These are phyloP conservation scores for Bretziella fagacearum DNA, from an alignment of 2,329 filamentous ascomycete genomes.

Conservation along the genomic window DNA sequence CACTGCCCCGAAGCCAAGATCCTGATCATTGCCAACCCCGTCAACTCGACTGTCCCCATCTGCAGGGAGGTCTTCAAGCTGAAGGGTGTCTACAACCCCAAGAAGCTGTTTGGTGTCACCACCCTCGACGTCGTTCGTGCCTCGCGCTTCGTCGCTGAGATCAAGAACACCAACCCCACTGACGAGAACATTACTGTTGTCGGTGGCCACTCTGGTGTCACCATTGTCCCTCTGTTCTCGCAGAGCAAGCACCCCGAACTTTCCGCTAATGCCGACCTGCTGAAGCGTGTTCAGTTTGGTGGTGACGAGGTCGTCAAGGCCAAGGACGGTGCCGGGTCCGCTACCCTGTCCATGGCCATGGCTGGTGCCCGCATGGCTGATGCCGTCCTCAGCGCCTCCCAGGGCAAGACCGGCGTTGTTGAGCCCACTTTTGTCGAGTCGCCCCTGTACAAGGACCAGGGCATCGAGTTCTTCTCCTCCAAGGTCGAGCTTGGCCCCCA, in stretches of 20 bases:
- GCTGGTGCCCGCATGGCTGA: slow-evolving; percentile 74
- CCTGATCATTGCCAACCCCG: slow-evolving; percentile 95
- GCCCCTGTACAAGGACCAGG: slow-evolving; percentile 96
- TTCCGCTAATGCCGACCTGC: slow-evolving; percentile 57
- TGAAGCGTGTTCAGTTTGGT: slow-evolving; percentile 95
- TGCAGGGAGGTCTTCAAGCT: slow-evolving; percentile 93
- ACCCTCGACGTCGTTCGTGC: slow-evolving; percentile 97
- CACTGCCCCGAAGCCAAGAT: slow-evolving; percentile 83
- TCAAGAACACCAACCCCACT: slow-evolving; percentile 78
- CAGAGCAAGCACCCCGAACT: slow-evolving; percentile 81
- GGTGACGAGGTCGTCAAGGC: slow-evolving; percentile 98
- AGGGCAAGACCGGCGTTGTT: slow-evolving; percentile 86
- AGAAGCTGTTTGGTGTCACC: slow-evolving; percentile 97
- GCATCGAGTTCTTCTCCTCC: slow-evolving; percentile 91
- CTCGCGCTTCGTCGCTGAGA: slow-evolving; percentile 89
- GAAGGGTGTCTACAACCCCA: slow-evolving; percentile 93
- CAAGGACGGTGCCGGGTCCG: slow-evolving; percentile 93
- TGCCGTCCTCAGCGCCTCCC: slow-evolving; percentile 76
- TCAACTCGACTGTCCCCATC: slow-evolving; percentile 99
- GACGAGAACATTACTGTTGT: slow-evolving; percentile 92
- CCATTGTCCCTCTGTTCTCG: slow-evolving; percentile 94
- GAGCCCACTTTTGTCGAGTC: slow-evolving; percentile 97
- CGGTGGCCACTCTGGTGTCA: slow-evolving; percentile 93
- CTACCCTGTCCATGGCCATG: slow-evolving; percentile 97
- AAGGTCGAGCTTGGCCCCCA: slow-evolving; percentile 90